Conservation (phyloP, 768 basidiomycete genomes). For the Hericium erinaceus region DNA sequence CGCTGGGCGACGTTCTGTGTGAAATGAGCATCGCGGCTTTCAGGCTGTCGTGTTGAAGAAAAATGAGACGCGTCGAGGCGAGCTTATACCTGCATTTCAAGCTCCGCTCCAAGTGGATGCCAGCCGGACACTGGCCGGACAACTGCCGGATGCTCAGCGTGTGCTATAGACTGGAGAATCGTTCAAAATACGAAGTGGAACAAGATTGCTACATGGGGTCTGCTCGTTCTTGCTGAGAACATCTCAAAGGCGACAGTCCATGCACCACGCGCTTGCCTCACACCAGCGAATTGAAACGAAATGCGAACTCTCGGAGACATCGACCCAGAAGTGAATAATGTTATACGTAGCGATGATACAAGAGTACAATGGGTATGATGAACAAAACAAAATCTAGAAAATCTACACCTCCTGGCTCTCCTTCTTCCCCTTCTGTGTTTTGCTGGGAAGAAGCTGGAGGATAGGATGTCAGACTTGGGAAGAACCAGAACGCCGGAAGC, state of each 20-base stretch:
- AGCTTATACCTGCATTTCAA: too few relatives aligned
- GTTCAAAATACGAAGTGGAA: too few relatives aligned
- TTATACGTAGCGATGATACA: constrained; percentile 13
- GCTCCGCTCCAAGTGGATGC: too few relatives aligned
- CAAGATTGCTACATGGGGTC: too few relatives aligned
- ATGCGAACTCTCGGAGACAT: not conserved
- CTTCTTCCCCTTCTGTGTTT: constrained; percentile 46
- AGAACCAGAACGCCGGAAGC: not conserved
- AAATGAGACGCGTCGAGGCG: too few relatives aligned
- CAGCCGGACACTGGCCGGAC: too few relatives aligned
- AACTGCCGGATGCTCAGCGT: too few relatives aligned
- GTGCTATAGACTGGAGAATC: too few relatives aligned
- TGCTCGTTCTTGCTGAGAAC: too few relatives aligned
- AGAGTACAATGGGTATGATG: constrained; percentile 12
- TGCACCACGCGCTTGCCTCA: too few relatives aligned
- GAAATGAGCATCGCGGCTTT: not conserved
- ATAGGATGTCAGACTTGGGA: not conserved
- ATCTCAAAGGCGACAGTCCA: too few relatives aligned
- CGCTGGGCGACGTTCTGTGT: not conserved
- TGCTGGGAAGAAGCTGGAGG: constrained; percentile 32
- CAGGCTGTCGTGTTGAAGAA: not conserved
- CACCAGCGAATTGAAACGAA: not conserved
- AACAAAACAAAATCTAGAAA: not conserved
- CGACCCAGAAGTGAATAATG: constrained; percentile 10
- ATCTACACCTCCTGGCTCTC: constrained; percentile 30